Evolutionary conservation across 345 rosid genomes (phyloP).

Genomic region (Luvunga scandens): DNA sequence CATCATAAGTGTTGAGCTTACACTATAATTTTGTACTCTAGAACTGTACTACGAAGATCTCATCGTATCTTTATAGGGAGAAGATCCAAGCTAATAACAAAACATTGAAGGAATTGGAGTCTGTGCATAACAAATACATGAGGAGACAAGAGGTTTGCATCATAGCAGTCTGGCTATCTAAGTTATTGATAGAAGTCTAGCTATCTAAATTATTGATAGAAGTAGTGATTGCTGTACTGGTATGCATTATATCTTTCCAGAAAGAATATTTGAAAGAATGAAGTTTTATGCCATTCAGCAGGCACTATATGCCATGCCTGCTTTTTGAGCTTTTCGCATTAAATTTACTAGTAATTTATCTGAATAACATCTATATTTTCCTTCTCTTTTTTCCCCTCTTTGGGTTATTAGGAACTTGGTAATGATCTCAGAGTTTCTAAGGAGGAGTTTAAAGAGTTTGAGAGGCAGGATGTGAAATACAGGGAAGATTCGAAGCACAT

Average conservation of each 20-base stretch:
- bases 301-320: neutral
- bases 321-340: neutral
- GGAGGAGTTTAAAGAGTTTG: constrained; percentile 93
- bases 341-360: neutral
- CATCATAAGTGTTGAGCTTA: constrained; percentile 1
- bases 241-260: neutral
- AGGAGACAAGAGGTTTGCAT: constrained; percentile 81
- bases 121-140: constrained; percentile 62
- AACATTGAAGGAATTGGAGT: constrained; percentile 71
- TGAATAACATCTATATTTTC: neutral
- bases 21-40: neutral
- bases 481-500: constrained; percentile 87
- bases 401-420: constrained; percentile 68
- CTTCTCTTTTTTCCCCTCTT: neutral
- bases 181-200: constrained; percentile 9
- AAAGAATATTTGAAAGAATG: neutral
- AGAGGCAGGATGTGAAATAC: constrained; percentile 90
- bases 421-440: constrained; percentile 62
- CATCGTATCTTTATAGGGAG: constrained; percentile 44
- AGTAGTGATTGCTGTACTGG: neutral
- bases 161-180: constrained; percentile 12
- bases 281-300: neutral
- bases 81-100: constrained; percentile 66
- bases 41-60: neutral
- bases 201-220: constrained; percentile 12